Percentiles rank a stretch among this genome's conserved stretches.
These are phyloP conservation scores for Mycena metata DNA, from an alignment of 768 basidiomycete species.

Conservation along the genomic window DNA sequence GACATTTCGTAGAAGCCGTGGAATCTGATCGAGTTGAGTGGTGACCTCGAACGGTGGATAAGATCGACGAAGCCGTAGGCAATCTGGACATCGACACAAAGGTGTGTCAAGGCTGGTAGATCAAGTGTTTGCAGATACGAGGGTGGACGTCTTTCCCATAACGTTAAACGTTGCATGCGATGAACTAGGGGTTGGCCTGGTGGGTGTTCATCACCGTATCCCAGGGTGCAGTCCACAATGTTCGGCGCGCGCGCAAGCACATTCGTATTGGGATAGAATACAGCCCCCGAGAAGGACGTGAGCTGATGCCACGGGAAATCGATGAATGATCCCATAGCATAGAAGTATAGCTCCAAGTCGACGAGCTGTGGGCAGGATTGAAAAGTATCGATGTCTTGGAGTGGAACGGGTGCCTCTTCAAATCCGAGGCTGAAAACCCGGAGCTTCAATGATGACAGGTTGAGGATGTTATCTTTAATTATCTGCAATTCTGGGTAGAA, in stretches of 20 bases:
- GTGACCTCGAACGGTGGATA: neutral
- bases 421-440: neutral
- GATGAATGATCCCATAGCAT: neutral
- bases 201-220: neutral
- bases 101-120: neutral
- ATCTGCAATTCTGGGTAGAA: neutral
- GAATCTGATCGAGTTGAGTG: neutral
- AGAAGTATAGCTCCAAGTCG: neutral
- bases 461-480: neutral
- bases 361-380: constrained; percentile 2
- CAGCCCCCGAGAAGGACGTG: neutral
- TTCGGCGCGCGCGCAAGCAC: constrained; percentile 1
- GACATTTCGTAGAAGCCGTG: neutral
- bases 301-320: constrained; percentile 18
- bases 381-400: neutral
- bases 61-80: neutral
- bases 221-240: neutral
- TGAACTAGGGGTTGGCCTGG: neutral
- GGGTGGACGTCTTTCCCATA: neutral
- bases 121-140: neutral
- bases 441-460: neutral
- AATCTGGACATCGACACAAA: neutral
- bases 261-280: neutral
- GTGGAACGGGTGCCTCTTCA: rapidly evolving
- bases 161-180: neutral